phyloP scores from a whole-genome alignment of 1,139 yeast genomes.

The Chernovozyma sophiae-reginae region DNA sequence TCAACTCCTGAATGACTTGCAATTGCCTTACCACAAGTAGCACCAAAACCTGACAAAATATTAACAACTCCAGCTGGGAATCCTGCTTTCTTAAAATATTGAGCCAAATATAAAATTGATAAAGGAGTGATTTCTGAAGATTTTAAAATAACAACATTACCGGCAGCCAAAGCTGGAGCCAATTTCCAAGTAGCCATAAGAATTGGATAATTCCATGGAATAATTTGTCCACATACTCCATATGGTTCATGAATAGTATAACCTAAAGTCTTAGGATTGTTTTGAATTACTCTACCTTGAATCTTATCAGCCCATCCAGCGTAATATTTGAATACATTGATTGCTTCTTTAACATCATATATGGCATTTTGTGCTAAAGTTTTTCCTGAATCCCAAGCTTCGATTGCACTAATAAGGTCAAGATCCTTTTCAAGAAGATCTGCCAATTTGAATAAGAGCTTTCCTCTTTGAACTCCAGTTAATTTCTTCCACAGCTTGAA shows the following conservation, averaged over 20 bases:
- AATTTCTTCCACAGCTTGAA: slow-evolving; percentile 51
- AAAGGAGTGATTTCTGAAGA: slow-evolving; percentile 67
- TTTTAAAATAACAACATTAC: slow-evolving; percentile 60
- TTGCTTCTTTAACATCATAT: slow-evolving; percentile 58
- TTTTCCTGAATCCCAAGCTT: slow-evolving; percentile 82
- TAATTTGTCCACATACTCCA: slow-evolving; percentile 77
- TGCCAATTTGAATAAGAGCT: slow-evolving; percentile 54
- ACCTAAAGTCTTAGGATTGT: slow-evolving; percentile 64
- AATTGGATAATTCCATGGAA: slow-evolving; percentile 64
- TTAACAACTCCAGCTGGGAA: slow-evolving; percentile 71
- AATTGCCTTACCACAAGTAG: slow-evolving; percentile 54
- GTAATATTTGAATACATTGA: slow-evolving; percentile 58
- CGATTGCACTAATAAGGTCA: slow-evolving; percentile 61
- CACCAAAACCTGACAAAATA: slow-evolving; percentile 55
- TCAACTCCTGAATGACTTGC: slow-evolving; percentile 54
- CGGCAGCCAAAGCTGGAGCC: slow-evolving; percentile 67
- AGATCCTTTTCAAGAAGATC: slow-evolving; percentile 54
- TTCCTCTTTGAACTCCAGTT: slow-evolving; percentile 51
- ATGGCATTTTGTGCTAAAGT: slow-evolving; percentile 48
- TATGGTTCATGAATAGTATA: slow-evolving; percentile 79
- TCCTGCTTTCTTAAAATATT: slow-evolving; percentile 57
- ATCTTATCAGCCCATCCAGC: slow-evolving; percentile 87
- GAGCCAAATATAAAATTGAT: slow-evolving; percentile 53
- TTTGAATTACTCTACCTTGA: slow-evolving; percentile 64
- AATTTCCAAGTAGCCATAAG: slow-evolving; percentile 59